A percentile compares a stretch with the other conserved stretches of the same genome.
These are phyloP conservation scores for Neurospora sp. DNA, from an alignment of 495 filamentous ascomycete species.

Conservation along the genomic window DNA sequence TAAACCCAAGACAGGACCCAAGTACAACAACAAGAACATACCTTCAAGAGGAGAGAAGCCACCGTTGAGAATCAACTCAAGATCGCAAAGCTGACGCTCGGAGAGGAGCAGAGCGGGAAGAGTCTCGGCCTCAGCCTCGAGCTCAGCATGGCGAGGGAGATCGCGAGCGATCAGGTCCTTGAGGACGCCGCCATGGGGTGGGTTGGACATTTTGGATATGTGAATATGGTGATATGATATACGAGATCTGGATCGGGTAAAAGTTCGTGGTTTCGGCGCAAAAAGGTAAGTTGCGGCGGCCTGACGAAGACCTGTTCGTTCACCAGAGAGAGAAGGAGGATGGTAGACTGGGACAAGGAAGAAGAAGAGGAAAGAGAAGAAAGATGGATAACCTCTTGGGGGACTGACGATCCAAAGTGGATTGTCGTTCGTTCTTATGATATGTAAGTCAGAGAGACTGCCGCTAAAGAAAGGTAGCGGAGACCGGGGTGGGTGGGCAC, in stretches of 20 bases:
- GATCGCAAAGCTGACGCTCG: constrained; percentile 93
- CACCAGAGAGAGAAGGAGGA: neutral
- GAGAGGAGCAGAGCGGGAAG: constrained; percentile 76
- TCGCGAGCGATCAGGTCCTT: constrained; percentile 96
- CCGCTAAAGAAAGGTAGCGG: neutral
- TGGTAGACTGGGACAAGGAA: neutral
- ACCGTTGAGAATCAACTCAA: constrained; percentile 91
- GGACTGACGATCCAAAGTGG: neutral
- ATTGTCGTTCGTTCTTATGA: neutral
- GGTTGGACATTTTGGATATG: constrained; percentile 45
- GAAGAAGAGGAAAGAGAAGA: neutral
- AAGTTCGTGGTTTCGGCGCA: neutral
- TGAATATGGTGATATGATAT: neutral
- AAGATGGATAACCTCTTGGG: neutral
- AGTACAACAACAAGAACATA: constrained; percentile 32
- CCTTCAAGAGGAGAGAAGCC: constrained; percentile 97
- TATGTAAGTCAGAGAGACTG: neutral
- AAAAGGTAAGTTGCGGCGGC: neutral
- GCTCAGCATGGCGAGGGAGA: constrained; percentile 61
- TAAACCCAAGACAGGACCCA: neutral
- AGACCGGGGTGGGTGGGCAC: neutral
- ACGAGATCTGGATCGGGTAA: neutral
- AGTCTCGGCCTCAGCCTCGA: constrained; percentile 73
- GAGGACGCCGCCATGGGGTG: constrained; percentile 91
- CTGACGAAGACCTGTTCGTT: neutral